phyloP scores from a whole-genome alignment of 2,329 filamentous ascomycete species.

The Colletotrichum sp. region DNA sequence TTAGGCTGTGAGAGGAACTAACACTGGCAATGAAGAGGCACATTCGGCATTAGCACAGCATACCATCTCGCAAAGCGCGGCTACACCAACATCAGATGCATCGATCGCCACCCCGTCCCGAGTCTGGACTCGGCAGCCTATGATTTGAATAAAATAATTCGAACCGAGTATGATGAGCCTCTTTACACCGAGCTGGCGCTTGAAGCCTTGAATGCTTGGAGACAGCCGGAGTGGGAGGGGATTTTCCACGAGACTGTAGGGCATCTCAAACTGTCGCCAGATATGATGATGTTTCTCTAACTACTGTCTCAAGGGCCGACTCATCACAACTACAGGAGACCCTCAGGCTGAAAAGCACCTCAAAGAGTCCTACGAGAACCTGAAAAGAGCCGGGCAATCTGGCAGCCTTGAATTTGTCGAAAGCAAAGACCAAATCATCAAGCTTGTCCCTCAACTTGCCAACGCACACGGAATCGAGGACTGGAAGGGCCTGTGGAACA shows the following conservation, averaged over 20 bases:
- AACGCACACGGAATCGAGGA: slow-evolving; percentile 3
- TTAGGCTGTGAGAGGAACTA: neutral
- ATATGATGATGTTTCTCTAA: neutral
- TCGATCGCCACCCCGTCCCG: slow-evolving; percentile 16
- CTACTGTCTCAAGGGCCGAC: neutral
- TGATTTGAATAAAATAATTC: slow-evolving; percentile 17
- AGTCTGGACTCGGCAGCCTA: slow-evolving; percentile 21
- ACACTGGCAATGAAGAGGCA: neutral
- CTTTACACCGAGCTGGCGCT: slow-evolving; percentile 1
- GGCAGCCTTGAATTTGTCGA: neutral
- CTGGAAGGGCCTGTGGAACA: slow-evolving; percentile 17
- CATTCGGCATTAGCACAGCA: slow-evolving; percentile 12
- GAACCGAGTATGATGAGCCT: slow-evolving; percentile 16
- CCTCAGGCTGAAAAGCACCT: slow-evolving; percentile 7
- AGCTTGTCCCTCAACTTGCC: slow-evolving; percentile 6
- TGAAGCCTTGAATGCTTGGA: slow-evolving; percentile 17
- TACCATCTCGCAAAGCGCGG: slow-evolving; percentile 20
- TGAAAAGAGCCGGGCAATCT: neutral
- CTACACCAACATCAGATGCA: slow-evolving; percentile 19
- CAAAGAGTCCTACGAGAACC: slow-evolving; percentile 15
- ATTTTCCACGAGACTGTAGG: slow-evolving; percentile 22
- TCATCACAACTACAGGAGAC: slow-evolving; percentile 16
- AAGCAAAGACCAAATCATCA: slow-evolving; percentile 6
- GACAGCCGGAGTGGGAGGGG: slow-evolving; percentile 5
- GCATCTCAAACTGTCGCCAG: neutral